These are phyloP conservation scores for Botrytis elliptica DNA, from an alignment of 2,329 filamentous ascomycete genomes.

Conservation along the genomic window DNA sequence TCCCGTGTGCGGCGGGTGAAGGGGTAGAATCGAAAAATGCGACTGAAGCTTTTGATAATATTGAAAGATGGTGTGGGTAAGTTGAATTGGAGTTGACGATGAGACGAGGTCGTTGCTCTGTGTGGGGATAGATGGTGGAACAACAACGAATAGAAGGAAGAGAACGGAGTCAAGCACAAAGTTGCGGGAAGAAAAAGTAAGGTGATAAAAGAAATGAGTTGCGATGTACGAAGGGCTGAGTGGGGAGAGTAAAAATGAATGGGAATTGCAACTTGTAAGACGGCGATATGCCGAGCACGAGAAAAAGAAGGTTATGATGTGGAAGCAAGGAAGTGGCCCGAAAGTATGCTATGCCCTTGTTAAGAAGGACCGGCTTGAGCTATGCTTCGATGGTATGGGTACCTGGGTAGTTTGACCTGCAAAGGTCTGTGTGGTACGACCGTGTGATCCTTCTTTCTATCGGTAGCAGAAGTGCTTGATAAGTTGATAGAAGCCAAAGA, in stretches of 20 bases:
- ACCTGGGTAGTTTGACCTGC: not conserved
- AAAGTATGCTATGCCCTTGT: conserved; percentile 5
- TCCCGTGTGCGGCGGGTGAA: not conserved
- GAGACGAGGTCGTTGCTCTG: not conserved
- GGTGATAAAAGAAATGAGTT: not conserved
- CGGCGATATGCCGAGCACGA: conserved; percentile 20
- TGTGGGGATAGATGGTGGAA: conserved; percentile 14
- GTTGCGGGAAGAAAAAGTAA: conserved; percentile 19
- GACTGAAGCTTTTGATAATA: conserved; percentile 4
- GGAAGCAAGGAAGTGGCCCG: conserved; percentile 21
- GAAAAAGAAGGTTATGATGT: conserved; percentile 18
- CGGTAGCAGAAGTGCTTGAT: not conserved
- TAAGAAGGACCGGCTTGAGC: not conserved
- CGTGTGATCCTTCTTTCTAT: not conserved
- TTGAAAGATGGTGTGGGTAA: not conserved
- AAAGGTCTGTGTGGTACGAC: conserved; percentile 1
- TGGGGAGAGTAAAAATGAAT: conserved; percentile 7
- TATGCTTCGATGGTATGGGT: not conserved
- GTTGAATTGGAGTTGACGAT: not conserved
- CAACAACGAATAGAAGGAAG: conserved; percentile 21
- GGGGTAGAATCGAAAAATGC: conserved; percentile 9
- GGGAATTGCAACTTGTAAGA: conserved; percentile 8
- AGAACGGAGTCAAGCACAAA: conserved; percentile 17
- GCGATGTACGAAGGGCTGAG: not conserved
- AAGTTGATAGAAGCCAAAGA: not conserved